Percentiles rank a stretch among this genome's conserved stretches.
Evolutionary conservation across 345 rosid species (phyloP).

Genomic region (Eucalyptus marginata): DNA sequence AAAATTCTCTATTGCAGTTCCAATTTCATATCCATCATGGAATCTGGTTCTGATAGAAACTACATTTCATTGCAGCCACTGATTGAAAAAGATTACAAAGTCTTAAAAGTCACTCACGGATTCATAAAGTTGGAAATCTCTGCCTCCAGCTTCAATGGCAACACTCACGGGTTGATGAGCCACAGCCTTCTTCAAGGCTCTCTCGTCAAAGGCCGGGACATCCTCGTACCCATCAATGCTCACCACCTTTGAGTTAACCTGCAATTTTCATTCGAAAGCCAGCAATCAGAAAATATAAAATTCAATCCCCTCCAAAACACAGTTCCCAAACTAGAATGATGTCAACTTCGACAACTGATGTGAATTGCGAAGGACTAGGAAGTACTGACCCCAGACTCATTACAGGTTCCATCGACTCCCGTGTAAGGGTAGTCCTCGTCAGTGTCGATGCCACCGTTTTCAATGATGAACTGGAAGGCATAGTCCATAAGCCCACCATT

Average conservation of each 20-base stretch:
- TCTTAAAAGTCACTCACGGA: slow-evolving; percentile 29
- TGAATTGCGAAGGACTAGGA: not conserved
- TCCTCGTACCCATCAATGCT: slow-evolving; percentile 74
- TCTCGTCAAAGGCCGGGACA: slow-evolving; percentile 48
- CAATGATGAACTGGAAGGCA: slow-evolving; percentile 78
- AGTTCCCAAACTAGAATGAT: not conserved
- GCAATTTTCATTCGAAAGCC: not conserved
- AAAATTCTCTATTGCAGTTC: not conserved
- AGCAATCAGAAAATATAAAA: not conserved
- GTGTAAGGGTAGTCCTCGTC: slow-evolving; percentile 73
- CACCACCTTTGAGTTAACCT: slow-evolving; percentile 71
- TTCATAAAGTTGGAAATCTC: slow-evolving; percentile 59
- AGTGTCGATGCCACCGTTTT: slow-evolving; percentile 76
- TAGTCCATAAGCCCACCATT: slow-evolving; percentile 97
- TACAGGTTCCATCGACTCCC: slow-evolving; percentile 40
- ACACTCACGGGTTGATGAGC: slow-evolving; percentile 83
- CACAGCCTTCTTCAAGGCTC: slow-evolving; percentile 57
- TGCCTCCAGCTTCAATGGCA: slow-evolving; percentile 94
- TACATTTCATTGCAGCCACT: not conserved
- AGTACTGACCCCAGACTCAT: slow-evolving; percentile 30
- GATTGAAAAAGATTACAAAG: not conserved
- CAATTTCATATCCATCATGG: not conserved
- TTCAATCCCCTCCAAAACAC: not conserved
- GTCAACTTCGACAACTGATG: not conserved
- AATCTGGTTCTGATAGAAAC: not conserved